These are phyloP conservation scores for Cystobasidium pallidum DNA, from an alignment of 1,284 basidiomycete genomes.

Conservation along the genomic window DNA sequence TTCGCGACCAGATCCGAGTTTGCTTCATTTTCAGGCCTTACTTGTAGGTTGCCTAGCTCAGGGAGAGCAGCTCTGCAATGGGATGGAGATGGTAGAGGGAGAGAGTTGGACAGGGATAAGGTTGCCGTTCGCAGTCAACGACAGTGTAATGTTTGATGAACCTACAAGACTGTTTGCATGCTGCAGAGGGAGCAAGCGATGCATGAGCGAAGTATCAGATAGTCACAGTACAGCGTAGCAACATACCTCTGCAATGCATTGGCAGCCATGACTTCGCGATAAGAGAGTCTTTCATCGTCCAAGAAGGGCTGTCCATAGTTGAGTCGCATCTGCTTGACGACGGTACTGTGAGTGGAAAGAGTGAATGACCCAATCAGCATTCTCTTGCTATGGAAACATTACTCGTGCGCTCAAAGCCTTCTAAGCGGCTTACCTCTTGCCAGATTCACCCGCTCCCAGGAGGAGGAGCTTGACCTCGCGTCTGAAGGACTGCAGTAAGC, in stretches of 20 bases:
- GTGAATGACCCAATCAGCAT: background rate
- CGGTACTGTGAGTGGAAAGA: constrained; percentile 20
- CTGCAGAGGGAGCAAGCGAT: background rate
- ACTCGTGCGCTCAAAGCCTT: too few species aligned
- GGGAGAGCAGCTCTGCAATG: constrained; percentile 31
- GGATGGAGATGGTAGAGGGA: too few species aligned
- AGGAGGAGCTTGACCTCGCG: constrained; percentile 44
- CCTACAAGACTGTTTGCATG: constrained; percentile 37
- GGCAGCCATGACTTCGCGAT: constrained; percentile 42
- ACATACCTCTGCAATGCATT: constrained; percentile 37
- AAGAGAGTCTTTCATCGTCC: constrained; percentile 39
- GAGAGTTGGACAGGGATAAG: too few species aligned
- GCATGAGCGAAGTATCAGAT: background rate
- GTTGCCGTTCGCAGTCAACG: too few species aligned
- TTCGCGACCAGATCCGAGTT: constrained; percentile 22
- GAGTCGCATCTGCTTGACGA: constrained; percentile 45
- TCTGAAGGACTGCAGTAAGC: too few species aligned
- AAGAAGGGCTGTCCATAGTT: constrained; percentile 42
- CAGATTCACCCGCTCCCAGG: constrained; percentile 40
- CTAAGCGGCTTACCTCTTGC: constrained; percentile 20
- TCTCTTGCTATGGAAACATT: background rate
- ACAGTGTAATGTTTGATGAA: too few species aligned
- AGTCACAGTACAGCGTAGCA: background rate
- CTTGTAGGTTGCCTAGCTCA: constrained; percentile 6
- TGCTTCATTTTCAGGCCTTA: constrained; percentile 5